A percentile compares a stretch with the other conserved stretches of the same genome.
phyloP scores from a whole-genome alignment of 2,329 filamentous ascomycete genomes.

The Aspergillus nomiae region DNA sequence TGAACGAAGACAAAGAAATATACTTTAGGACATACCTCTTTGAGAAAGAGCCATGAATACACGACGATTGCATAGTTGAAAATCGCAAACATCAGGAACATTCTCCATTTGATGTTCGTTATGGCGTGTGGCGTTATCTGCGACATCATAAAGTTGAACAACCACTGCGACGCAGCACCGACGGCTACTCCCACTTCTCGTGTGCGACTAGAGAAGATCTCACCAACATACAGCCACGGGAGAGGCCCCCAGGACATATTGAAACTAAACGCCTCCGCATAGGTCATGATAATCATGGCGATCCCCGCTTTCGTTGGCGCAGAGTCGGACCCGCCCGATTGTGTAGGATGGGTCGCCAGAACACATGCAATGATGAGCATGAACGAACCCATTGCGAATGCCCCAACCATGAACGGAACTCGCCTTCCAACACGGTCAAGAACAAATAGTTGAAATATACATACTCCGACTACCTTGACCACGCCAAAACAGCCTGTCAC shows the following conservation, averaged over 20 bases:
- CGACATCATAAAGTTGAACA: slow-evolving; percentile 45
- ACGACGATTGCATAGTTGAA: slow-evolving; percentile 51
- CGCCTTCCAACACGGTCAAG: slow-evolving; percentile 54
- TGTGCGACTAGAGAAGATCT: slow-evolving; percentile 40
- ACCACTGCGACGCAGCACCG: slow-evolving; percentile 40
- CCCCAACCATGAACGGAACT: slow-evolving; percentile 52
- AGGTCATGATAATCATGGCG: slow-evolving; percentile 54
- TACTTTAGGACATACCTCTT: slow-evolving; percentile 29
- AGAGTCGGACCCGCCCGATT: slow-evolving; percentile 30
- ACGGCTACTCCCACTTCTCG: slow-evolving; percentile 38
- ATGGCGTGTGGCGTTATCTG: slow-evolving; percentile 46
- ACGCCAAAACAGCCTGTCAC: slow-evolving; percentile 57
- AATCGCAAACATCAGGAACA: slow-evolving; percentile 54
- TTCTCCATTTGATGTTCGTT: slow-evolving; percentile 51
- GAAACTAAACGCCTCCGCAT: slow-evolving; percentile 49
- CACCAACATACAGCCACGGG: slow-evolving; percentile 40
- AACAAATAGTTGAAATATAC: slow-evolving; percentile 51
- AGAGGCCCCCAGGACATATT: slow-evolving; percentile 44
- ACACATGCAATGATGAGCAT: slow-evolving; percentile 57
- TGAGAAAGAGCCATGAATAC: slow-evolving; percentile 49
- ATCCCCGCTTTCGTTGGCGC: slow-evolving; percentile 42
- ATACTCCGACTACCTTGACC: slow-evolving; percentile 53
- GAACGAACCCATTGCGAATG: slow-evolving; percentile 54
- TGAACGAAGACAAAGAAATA: not conserved
- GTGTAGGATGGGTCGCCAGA: slow-evolving; percentile 49